Evolutionary conservation across 148 eudicot species (phyloP), one percentile per base, ranked within the genome.

Genomic region (Suaeda aralocaspica): DNA sequence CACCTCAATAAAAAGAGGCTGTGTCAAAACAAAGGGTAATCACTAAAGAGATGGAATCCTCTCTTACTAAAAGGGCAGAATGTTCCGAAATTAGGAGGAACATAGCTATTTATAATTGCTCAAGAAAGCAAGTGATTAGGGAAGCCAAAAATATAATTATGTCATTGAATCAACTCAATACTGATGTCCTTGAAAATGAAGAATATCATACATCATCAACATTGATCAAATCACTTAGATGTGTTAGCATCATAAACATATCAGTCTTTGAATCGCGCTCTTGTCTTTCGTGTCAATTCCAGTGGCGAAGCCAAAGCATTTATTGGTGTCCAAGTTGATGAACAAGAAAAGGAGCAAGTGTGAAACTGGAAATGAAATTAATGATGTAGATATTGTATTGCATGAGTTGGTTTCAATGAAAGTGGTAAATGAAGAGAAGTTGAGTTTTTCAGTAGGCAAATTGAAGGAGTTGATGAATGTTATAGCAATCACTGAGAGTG

Each of bases 111-210:
- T 84, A 73, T 51, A 53, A 30, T 33, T 67, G 44, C 30, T 51
- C 70, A 7, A 78, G 86, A 19, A 86, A 84, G 79, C 65, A 72
- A n/a, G 75, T 80, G 41, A 79, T 62, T 29, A 79, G 73, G 67
- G 68, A 64, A 1, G 79, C 73, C 9, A 81, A 66, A 63, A 59
- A 51, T 51, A 19, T 72, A 19, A 24, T 68, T 51, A 31, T 42
- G 25, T 48, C 73, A 18, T 46, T 80, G 53, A 77, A 72, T 34
- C 67, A 69, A 67, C 59, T 71, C 12, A 8, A 28, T 33, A 71
- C 77, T 57, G 46, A 73, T 33, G 71, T 77, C 28, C 62, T 77
- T 2, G 39, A 68, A 13, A 57, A 76, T 15, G 63, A 52, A 14
- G 77, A 84, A 41, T 72, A 71, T 28, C 71, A 66, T 11, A 6